phyloP scores from a whole-genome alignment of 2,329 filamentous ascomycete species.

The Aspergillus pseudoglaucus region DNA sequence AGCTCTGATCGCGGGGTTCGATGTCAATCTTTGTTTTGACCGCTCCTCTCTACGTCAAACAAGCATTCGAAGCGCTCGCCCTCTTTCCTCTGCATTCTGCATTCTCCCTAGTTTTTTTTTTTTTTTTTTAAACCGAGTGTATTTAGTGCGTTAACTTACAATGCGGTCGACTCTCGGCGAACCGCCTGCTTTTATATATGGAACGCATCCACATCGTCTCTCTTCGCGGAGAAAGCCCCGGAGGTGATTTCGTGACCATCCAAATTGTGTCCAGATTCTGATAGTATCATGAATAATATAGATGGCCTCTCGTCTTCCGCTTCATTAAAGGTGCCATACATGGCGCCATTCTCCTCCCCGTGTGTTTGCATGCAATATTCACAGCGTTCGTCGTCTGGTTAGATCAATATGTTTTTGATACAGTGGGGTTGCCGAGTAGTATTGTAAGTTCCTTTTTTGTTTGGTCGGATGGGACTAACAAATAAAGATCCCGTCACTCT shows the following conservation, averaged over 20 bases:
- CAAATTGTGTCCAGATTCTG: not conserved
- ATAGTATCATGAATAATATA: conserved; percentile 15
- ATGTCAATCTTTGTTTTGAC: not conserved
- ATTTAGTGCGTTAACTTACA: not conserved
- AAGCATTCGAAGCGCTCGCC: no score
- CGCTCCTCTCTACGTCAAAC: not conserved
- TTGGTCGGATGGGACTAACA: conserved; percentile 1
- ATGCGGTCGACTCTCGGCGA: not conserved
- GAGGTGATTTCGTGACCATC: conserved; percentile 12
- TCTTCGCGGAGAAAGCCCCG: conserved; percentile 26
- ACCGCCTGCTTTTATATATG: not conserved
- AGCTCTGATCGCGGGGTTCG: no score
- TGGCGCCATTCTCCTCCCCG: conserved; percentile 50
- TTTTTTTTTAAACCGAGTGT: no score
- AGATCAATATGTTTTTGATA: conserved; percentile 45
- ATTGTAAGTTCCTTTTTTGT: conserved; percentile 40
- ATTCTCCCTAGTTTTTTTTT: no score
- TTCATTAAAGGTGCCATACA: conserved; percentile 61
- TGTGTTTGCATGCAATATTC: conserved; percentile 52
- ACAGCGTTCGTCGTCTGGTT: conserved; percentile 54
- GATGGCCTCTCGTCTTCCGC: conserved; percentile 58
- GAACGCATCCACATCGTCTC: conserved; percentile 27
- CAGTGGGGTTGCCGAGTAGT: conserved; percentile 51
- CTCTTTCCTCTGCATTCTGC: no score
- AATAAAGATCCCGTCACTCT: conserved; percentile 51